Base-by-base conservation (phyloP, 1,284 basidiomycete species). In the Pisolithus thermaeus region DNA sequence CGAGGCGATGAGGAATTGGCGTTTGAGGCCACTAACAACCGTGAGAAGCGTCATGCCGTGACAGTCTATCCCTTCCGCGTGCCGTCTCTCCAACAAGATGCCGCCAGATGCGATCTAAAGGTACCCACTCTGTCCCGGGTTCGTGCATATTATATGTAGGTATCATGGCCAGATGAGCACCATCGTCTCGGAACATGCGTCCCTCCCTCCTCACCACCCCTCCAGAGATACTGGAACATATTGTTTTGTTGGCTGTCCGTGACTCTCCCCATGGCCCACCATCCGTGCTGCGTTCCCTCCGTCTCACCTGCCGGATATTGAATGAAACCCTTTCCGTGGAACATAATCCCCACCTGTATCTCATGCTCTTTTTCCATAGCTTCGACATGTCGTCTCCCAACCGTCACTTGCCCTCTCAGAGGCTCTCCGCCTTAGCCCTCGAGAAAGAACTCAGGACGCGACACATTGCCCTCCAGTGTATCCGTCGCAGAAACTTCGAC, bases 331-430 rank as follows among this genome's bases (percentile, higher is more conserved):
- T 22, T 62, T 64, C 47, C 20, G 50, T 53, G 11, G 56, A 58
- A 1, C 58, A 67, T 7, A 59, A 64, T 36, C 54, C 58, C 11
- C 57, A 69, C 8, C 61, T 76, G 27, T 74, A 72, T 55, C 67
- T 71, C 3, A 52, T 62, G 52, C 58, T 73, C 11, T 77, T 75
- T 54, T 56, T 63, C 35, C 61, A 67, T 6, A 59, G 59, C 20
- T 77, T 78, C 47, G 77, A 79, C 57, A 50, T 61, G 16, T 63
- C 59, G 1, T 73, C 77, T 0, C 69, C 69, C 27, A 57, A 59
- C 44, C 61, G 78, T 16, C 67, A 77, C 25, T 55, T 74, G 7
- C 49, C 39, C 8, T 53, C 50, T 47, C 52, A 52, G 14, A 53
- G 56, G 16, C 43, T 64, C 16, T 41, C 22, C n/a, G 47, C 54